Base-by-base conservation (phyloP, 495 filamentous ascomycete genomes). In the Trichoderma orchidacearum region DNA sequence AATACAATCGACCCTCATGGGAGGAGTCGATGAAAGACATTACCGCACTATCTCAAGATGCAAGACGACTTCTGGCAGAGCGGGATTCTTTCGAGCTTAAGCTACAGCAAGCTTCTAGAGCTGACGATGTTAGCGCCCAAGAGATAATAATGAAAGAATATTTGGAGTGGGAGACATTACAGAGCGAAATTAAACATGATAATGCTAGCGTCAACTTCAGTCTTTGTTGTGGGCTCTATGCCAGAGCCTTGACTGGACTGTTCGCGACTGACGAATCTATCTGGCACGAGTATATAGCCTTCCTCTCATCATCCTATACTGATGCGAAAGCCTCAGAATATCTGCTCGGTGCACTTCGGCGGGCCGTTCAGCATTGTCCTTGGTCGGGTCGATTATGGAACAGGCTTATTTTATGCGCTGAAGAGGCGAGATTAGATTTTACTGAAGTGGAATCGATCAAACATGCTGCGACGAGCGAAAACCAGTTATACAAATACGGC, bases 371-470 rank as follows among this genome's bases (percentile, higher is more conserved):
- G 15, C 90, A 96, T 67, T 91, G 90, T 58, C 92, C 93, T 2
- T 95, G 89, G 87, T 94, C 88, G 15, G 91, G 93, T 21, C 77
- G 81, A 21, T 74, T 97, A 9, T 98, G 93, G 93, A 85, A 91
- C 3, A 83, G 90, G 59, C 89, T 90, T 58, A 82, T 98, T 17
- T 69, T 96, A 51, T 85, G 81, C 18, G 83, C 87, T 11, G 93
- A 96, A 71, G 80, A 82, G 30, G 85, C 85, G 54, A 79, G 81
- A 15, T 77, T 82, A 61, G 73, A 82, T 2, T 95, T 90, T 61
- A 68, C 82, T n/a, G 85, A 84, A 28, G 87, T 97, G 38, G 86
- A 91, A 59, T 75, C 82, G 31, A 89, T 96, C 64, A 98, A 98
- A 66, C 89, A 97, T 65, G 85, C 80, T 50, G 93, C 93, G 3